Percentiles rank a stretch among this genome's conserved stretches.
phyloP scores from a whole-genome alignment of 2,329 filamentous ascomycete species.

The Fusarium sulawesiense region DNA sequence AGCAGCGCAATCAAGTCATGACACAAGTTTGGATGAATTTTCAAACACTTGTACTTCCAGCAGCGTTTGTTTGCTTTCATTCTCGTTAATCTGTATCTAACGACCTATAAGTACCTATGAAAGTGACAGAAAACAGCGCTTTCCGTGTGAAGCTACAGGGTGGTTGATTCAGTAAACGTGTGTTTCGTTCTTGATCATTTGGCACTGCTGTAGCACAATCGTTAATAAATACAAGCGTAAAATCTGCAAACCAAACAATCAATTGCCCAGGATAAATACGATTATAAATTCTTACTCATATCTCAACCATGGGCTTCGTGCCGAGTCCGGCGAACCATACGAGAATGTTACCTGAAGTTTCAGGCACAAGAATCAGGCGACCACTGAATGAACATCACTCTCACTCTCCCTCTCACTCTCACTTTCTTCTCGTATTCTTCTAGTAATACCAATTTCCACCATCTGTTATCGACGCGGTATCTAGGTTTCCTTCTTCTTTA shows the following conservation, averaged over 20 bases:
- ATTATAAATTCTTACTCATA: not conserved
- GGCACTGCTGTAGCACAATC: no score
- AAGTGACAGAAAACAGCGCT: not conserved
- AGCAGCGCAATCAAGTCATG: not conserved
- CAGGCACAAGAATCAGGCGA: conserved; percentile 20
- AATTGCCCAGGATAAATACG: not conserved
- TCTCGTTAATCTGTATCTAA: no score
- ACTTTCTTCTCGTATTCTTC: conserved; percentile 10
- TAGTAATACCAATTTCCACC: not conserved
- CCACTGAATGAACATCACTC: not conserved
- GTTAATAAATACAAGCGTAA: no score
- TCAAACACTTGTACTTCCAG: not conserved
- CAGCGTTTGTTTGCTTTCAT: not conserved
- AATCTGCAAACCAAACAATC: not conserved
- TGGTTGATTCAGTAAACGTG: not conserved
- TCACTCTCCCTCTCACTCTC: not conserved
- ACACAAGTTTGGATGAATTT: not conserved
- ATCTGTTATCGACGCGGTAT: not conserved
- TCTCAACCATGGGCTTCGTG: not conserved
- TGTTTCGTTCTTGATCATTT: not conserved
- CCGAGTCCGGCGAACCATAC: not conserved
- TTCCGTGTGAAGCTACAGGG: not conserved
- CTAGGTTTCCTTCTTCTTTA: not conserved
- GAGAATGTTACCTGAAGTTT: conserved; percentile 17
- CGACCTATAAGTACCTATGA: not conserved